Evolutionary conservation across 306 rosid species (phyloP).

Genomic region (Ormosia emarginata): DNA sequence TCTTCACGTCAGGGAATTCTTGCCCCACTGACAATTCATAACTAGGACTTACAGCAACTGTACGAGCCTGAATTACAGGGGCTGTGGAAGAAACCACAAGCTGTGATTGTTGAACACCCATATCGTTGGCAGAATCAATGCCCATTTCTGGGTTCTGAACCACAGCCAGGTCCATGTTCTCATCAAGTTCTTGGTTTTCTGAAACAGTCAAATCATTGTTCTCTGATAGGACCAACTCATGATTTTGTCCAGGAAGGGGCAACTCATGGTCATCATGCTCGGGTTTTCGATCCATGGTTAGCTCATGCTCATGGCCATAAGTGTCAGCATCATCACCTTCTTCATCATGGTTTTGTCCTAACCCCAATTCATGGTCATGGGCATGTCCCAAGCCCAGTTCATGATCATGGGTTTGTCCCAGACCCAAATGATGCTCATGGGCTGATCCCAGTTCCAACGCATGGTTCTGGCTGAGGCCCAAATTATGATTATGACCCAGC

Average conservation of each 20-base stretch:
- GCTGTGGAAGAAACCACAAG: conserved; percentile 23
- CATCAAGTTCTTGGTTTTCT: conserved; percentile 70
- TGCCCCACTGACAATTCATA: conserved; percentile 66
- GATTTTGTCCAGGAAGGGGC: conserved; percentile 55
- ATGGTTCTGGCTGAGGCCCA: conserved; percentile 63
- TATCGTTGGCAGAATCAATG: conserved; percentile 50
- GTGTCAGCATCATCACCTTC: conserved; percentile 58
- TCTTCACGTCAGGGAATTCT: conserved; percentile 83
- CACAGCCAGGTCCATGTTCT: conserved; percentile 52
- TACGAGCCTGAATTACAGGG: conserved; percentile 57
- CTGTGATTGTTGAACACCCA: conserved; percentile 45
- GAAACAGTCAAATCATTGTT: conserved; percentile 61
- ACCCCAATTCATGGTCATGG: conserved; percentile 59
- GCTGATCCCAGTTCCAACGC: conserved; percentile 60
- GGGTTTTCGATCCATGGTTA: conserved; percentile 75
- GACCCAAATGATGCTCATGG: conserved; percentile 61
- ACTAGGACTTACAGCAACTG: conserved; percentile 39
- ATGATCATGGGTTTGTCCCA: conserved; percentile 60
- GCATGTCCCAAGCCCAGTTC: conserved; percentile 55
- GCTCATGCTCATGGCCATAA: conserved; percentile 57
- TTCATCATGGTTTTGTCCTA: conserved; percentile 57
- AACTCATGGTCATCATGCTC: conserved; percentile 58
- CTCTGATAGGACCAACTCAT: conserved; percentile 47
- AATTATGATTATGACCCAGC: conserved; percentile 62
- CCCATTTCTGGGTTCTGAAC: conserved; percentile 65